Base-by-base conservation (phyloP, 139 green algal genomes). In the Picochlorum sp. region DNA sequence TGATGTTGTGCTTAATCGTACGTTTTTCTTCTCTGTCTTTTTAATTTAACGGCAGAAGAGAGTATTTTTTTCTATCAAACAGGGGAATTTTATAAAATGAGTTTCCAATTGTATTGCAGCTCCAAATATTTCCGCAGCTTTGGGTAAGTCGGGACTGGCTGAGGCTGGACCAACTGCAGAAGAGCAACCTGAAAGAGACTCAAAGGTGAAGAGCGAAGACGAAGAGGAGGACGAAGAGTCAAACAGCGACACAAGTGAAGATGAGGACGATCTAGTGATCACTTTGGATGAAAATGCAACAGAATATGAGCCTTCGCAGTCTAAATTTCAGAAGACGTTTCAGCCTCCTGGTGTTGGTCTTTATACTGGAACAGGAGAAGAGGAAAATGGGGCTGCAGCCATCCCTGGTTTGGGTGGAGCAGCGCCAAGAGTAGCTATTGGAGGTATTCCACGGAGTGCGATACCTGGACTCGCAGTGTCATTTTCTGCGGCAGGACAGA, bases 211-310 rank as follows among this genome's bases (percentile, higher is more conserved):
- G 7, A 13, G 9, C 16, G 24, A 49, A 59, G 31, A 28, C 13
- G 49, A 18, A 31, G 29, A 26, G 1, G 47, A 33, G 22, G 30
- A n/a, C 3, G 60, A 47, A 22, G 50, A 39, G 12, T 32, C 28
- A 55, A 35, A 30, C 5, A 53, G 13, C 33, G n/a, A 53, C 25
- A 9, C 39, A 9, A 29, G 61, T 29, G 50, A 60, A 1, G 54
- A 63, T 41, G 65, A 73, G 1, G 67, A 74, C 25, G 67, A 74
- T 43, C 12, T 74, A 2, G 60, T 74, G 59, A 68, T 74, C 59
- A 74, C 53, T 1, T 47, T 74, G 13, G 67, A 74, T 32, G 67
- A 74, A 16, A 74, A 74, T 36, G 67, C 67, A 0, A 59, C 67
- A 3, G 33, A 59, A 2, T 51, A 58, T 26, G 67, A 74, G 59